A percentile compares a stretch with the other conserved stretches of the same genome.
These are phyloP conservation scores for Protostelium mycophagum DNA, from an alignment of 78 protist genomes.

Conservation along the genomic window DNA sequence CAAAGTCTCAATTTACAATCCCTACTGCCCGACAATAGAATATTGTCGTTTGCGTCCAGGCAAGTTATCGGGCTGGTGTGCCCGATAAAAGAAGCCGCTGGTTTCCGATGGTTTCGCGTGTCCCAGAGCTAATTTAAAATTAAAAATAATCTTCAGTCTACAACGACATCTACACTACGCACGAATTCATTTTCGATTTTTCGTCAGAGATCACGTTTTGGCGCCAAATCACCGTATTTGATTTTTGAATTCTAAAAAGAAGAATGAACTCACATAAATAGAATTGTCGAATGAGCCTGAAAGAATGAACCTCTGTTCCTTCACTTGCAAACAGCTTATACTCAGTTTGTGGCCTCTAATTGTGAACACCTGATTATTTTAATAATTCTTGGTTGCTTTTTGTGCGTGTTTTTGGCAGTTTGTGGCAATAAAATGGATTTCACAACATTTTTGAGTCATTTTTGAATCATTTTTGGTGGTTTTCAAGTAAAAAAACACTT, in stretches of 20 bases:
- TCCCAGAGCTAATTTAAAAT: not conserved
- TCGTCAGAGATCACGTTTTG: no score
- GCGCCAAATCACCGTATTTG: no score
- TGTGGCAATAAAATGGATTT: no score
- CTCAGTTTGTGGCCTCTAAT: conserved; percentile 55
- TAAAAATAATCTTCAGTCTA: no score
- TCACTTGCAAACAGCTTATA: conserved; percentile 23
- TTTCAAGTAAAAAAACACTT: no score
- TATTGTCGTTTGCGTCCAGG: conserved; percentile 21
- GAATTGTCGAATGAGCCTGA: conserved; percentile 51
- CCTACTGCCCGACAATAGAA: conserved; percentile 28
- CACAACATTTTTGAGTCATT: no score
- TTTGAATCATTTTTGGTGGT: no score
- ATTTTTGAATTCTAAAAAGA: no score
- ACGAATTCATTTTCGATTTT: no score
- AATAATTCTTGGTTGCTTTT: not conserved
- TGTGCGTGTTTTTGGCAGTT: no score
- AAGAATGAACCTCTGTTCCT: conserved; percentile 16
- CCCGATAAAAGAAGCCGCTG: conserved; percentile 23
- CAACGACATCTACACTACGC: not conserved
- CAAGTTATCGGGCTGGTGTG: conserved; percentile 37
- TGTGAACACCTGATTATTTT: not conserved
- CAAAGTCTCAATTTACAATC: conserved; percentile 51
- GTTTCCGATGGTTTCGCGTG: conserved; percentile 18
- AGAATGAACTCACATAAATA: conserved; percentile 18